Evolutionary conservation across 2,329 filamentous ascomycete genomes (phyloP).

Genomic region (Neopestalotiopsis sp.): DNA sequence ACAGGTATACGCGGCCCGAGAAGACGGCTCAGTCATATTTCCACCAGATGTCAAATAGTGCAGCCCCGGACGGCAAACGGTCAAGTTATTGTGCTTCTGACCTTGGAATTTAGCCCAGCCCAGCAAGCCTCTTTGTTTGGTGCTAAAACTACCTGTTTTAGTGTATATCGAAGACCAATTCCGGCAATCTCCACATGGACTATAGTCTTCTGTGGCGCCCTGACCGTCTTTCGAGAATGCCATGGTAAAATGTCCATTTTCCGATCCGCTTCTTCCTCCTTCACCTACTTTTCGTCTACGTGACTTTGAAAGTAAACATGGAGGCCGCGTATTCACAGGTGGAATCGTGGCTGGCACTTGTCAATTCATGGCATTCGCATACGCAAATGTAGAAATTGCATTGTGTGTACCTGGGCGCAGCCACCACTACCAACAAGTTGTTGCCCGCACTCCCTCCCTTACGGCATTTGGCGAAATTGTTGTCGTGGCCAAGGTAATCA

Average conservation of each 20-base stretch:
- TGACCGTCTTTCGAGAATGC: neutral
- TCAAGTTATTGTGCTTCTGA: neutral
- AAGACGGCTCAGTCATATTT: neutral
- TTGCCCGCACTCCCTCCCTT: neutral
- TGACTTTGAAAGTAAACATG: neutral
- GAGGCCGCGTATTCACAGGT: too few species aligned
- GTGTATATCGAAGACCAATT: neutral
- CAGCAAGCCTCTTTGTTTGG: neutral
- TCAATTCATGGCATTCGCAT: too few species aligned
- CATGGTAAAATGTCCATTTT: neutral
- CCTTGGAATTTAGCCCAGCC: neutral
- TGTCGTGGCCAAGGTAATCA: neutral
- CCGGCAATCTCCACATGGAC: neutral
- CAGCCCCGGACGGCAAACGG: neutral
- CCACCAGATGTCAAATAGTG: neutral
- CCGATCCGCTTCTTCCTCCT: neutral
- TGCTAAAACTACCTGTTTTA: neutral
- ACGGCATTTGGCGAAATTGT: too few species aligned
- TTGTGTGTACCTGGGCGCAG: too few species aligned
- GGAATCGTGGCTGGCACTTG: too few species aligned
- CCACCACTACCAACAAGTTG: neutral
- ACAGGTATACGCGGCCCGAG: too few species aligned
- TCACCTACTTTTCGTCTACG: neutral
- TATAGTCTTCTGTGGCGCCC: neutral
- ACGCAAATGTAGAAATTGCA: too few species aligned